Conservation (phyloP, 345 rosid species). For the Syzygium oleosum region DNA sequence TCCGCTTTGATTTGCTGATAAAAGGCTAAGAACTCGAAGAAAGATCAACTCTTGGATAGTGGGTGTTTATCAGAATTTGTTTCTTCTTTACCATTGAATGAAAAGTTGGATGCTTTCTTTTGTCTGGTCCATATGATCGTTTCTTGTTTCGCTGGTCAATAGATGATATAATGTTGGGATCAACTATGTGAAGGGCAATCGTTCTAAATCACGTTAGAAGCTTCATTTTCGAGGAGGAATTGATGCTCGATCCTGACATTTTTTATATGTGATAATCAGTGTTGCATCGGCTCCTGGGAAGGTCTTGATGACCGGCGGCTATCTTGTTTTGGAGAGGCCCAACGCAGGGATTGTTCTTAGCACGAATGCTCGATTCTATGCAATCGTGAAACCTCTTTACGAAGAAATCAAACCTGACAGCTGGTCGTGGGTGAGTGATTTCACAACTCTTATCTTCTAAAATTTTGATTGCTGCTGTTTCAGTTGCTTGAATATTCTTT, state of each 20-base stretch:
- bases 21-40: neutral
- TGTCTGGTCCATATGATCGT: neutral
- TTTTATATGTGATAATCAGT: constrained; percentile 19
- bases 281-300: constrained; percentile 99
- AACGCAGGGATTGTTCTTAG: constrained; percentile 89
- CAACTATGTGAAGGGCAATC: neutral
- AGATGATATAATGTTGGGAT: neutral
- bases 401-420: constrained; percentile 62
- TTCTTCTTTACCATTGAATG: neutral
- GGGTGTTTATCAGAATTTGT: neutral
- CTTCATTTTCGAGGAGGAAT: neutral
- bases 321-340: constrained; percentile 87
- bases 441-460: neutral
- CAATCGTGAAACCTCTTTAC: constrained; percentile 66
- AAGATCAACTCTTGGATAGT: neutral
- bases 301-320: constrained; percentile 93
- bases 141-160: neutral
- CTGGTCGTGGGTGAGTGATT: constrained; percentile 76
- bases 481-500: neutral
- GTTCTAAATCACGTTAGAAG: neutral
- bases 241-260: neutral
- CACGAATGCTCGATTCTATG: constrained; percentile 90
- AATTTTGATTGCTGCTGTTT: neutral
- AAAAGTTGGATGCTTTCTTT: neutral
- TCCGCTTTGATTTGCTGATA: neutral